These are phyloP conservation scores for Lumnitzera littorea DNA, from an alignment of 345 rosid genomes.

Conservation along the genomic window DNA sequence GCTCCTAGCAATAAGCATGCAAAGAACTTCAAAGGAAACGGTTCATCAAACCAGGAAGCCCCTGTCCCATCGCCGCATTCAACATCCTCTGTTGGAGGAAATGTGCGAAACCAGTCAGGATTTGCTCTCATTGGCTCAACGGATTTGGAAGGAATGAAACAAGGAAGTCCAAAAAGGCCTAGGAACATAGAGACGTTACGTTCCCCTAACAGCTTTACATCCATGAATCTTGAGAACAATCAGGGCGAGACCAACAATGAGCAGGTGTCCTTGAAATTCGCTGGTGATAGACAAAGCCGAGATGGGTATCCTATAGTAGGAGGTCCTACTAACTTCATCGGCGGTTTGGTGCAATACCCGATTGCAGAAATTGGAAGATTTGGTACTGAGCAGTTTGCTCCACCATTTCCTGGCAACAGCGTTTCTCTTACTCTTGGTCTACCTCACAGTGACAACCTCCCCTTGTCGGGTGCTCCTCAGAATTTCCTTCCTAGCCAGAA, in stretches of 20 bases:
- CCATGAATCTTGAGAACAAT: slow-evolving; percentile 32
- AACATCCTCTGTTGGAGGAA: slow-evolving; percentile 38
- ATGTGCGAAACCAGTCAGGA: slow-evolving; percentile 40
- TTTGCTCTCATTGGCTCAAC: slow-evolving; percentile 51
- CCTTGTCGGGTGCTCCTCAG: slow-evolving; percentile 65
- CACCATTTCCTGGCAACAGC: slow-evolving; percentile 67
- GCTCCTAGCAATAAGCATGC: slow-evolving; percentile 17
- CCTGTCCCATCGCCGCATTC: slow-evolving; percentile 38
- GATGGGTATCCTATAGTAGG: slow-evolving; percentile 75
- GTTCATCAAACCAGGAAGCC: slow-evolving; percentile 25
- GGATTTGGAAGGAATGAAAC: slow-evolving; percentile 74
- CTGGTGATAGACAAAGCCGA: slow-evolving; percentile 49
- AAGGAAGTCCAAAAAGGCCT: slow-evolving; percentile 70
- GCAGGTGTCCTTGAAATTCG: slow-evolving; percentile 47
- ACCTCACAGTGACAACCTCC: slow-evolving; percentile 81
- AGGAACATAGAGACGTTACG: slow-evolving; percentile 50
- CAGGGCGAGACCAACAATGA: slow-evolving; percentile 43
- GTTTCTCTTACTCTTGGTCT: slow-evolving; percentile 92
- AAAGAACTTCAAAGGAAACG: slow-evolving; percentile 27
- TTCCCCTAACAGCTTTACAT: slow-evolving; percentile 31
- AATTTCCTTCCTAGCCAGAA: slow-evolving; percentile 67
- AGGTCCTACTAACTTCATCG: slow-evolving; percentile 56
- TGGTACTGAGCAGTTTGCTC: slow-evolving; percentile 62
- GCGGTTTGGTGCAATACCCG: slow-evolving; percentile 87
- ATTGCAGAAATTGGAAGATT: slow-evolving; percentile 80